Base-by-base conservation (phyloP, 2,329 filamentous ascomycete species). In the Ceratocystis colombiana region DNA sequence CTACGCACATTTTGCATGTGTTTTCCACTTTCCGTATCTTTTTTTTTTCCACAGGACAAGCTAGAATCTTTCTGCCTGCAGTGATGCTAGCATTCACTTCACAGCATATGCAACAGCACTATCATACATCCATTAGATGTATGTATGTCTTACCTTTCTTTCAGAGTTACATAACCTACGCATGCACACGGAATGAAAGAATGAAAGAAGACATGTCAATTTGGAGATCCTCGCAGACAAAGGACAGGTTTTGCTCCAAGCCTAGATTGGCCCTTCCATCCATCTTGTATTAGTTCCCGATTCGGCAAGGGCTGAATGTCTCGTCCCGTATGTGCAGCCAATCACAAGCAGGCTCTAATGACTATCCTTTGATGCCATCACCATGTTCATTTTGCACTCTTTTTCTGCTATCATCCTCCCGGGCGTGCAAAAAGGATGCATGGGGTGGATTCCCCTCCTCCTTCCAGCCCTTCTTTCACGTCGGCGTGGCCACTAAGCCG, bases 251-350 rank as follows among this genome's bases (percentile, higher is more conserved):
- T 22, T 50, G 46, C 46, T n/a, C 17, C 7, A 7, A 33, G 30
- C 30, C 46, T 12, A 48, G 46, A 22, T 57, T 33, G 12, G 28
- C 12, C 53, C 15, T 20, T 37, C 33, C 33, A 37, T 7, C 53
- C 53, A 30, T 12, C 53, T 33, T 33, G 28, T 30, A 17, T 57
- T 30, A 17, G 28, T 33, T 17, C 53, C 53, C 28, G 25, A 57
- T 57, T 57, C 53, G 53, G 53, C 53, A 57, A 57, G 33, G 25
- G 10, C 53, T 57, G 15, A n/a, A 57, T 57, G 53, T 57, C 53
- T 57, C 53, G 53, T 63, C 44, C 44, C 61, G 61, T 63, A 63
- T 63, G 44, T 48, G 61, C 61, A 63, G 61, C 61, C 61, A 63
- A 63, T 63, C 61, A 63, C 7, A 20, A 2, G 22, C 61, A 15